Base-by-base conservation (phyloP, 495 filamentous ascomycete species). In the Podospora fimiseda region DNA sequence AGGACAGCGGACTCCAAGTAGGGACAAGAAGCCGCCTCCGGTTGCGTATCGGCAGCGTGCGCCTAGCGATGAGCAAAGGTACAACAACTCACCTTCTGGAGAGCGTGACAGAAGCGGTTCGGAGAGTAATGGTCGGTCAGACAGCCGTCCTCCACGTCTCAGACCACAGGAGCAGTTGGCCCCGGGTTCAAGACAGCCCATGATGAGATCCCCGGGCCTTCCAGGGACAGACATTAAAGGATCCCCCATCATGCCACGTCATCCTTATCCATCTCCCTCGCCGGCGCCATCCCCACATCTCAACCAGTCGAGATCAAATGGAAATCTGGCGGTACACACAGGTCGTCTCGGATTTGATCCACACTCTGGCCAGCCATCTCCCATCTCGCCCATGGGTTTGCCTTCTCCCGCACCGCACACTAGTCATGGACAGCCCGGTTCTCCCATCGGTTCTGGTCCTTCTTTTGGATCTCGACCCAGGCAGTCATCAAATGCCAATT, bases 61-160 rank as follows among this genome's bases (percentile, higher is more conserved):
- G n/a, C 66, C 69, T 0, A 72, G 68, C 38, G 68, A 71, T 13
- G 75, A 73, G 22, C 51, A 56, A 14, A 55, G 55, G 18, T 59
- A 58, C 48, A 36, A 43, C 30, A 60, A 48, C 37, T 69, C 58
- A 18, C 61, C 56, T 14, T 59, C 61, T 9, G 53, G 71, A 2
- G 77, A 76, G 23, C 68, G 82, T 23, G 80, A 83, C 44, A 76
- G 83, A 20, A 85, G 83, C 40, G 77, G 74, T 46, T 86, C 85
- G 0, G 81, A 86, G 43, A 71, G 72, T 42, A 63, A 70, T 3
- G 61, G 60, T 30, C 76, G 77, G 11, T 80, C 81, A 2, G 76
- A 56, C 55, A 81, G 74, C 53, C 78, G 80, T 16, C 63, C 64
- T 9, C 51, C 60, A 9, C 63, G 69, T 15, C 50, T 67, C 6